Percentiles rank a stretch among this genome's conserved stretches.
These are phyloP conservation scores for Butyriboletus appendiculatus DNA, from an alignment of 1,284 basidiomycete species.

Conservation along the genomic window DNA sequence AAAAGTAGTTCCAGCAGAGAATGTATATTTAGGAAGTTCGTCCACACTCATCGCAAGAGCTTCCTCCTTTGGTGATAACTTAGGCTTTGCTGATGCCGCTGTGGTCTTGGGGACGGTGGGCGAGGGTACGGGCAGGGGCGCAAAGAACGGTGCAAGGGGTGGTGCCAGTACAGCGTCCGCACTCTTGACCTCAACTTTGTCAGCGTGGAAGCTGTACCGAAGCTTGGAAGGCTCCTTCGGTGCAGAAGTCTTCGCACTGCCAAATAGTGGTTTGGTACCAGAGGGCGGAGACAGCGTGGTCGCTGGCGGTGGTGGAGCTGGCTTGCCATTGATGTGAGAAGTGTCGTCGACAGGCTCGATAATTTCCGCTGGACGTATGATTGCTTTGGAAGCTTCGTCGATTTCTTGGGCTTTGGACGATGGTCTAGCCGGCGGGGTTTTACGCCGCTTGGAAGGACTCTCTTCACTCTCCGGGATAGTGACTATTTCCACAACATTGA, in stretches of 20 bases:
- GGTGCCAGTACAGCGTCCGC: conserved; percentile 15
- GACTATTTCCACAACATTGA: conserved; percentile 27
- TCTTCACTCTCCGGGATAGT: conserved; percentile 34
- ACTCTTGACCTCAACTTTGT: conserved; percentile 34
- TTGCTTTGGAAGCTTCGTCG: conserved; percentile 27
- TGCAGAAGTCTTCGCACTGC: conserved; percentile 42
- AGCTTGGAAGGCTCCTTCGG: conserved; percentile 76
- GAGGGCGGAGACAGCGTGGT: conserved; percentile 20
- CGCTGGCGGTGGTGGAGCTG: conserved; percentile 19
- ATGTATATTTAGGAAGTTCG: conserved; percentile 34
- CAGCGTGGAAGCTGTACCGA: conserved; percentile 59
- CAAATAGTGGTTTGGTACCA: conserved; percentile 30
- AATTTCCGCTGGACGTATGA: conserved; percentile 39
- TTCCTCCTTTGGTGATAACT: conserved; percentile 34
- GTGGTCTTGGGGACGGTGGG: background rate
- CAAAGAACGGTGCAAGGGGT: conserved; percentile 23
- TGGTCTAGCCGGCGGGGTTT: conserved; percentile 21
- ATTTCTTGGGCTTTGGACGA: conserved; percentile 33
- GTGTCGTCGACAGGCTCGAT: conserved; percentile 42
- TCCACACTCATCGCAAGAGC: conserved; percentile 32
- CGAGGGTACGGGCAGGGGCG: conserved; percentile 1
- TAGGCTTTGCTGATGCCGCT: conserved; percentile 4
- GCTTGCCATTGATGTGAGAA: conserved; percentile 14
- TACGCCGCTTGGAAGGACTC: conserved; percentile 44
- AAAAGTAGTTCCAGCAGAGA: conserved; percentile 27